Evolutionary conservation across 768 basidiomycete genomes (phyloP), one percentile per base, ranked within the genome.

Genomic region (Naganishia friedmannii): DNA sequence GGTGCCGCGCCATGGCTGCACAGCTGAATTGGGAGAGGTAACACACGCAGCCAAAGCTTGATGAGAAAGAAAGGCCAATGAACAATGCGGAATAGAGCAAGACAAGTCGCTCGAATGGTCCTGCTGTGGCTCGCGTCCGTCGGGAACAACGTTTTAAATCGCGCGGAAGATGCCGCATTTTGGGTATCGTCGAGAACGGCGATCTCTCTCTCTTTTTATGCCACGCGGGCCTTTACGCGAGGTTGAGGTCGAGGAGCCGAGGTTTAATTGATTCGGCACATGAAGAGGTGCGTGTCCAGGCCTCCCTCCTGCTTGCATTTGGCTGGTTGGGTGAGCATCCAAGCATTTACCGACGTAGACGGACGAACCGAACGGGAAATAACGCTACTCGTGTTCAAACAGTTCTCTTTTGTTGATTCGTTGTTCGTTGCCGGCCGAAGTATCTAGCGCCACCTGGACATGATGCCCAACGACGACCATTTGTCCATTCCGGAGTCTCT

Each of bases 211-310:
- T n/a, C n/a, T n/a, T n/a, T 51, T 23, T n/a, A 51, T 51, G n/a
- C 48, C 48, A 51, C 48, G 48, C 48, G 48, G 48, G n/a, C 23
- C 48, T 51, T 51, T 51, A 51, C 48, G 48, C 48, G 48, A n/a
- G n/a, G 23, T 26, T 37, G 12, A 5, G 34, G 34, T 37, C 12
- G 34, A 4, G 6, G 34, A 37, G 48, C n/a, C 48, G 48, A n/a
- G 48, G 48, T 26, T 21, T 12, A 51, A 51, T 51, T 12, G n/a
- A 51, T 26, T n/a, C 23, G n/a, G 48, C 48, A 51, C 48, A 51
- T 51, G 48, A 51, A 51, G 23, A 12, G 48, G 48, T 13, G 15
- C 15, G 5, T 21, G 15, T 23, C 23, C 48, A 26, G 23, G 4
- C n/a, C 3, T 23, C 23, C 3, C 21, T 51, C 3, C 6, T 7